These are phyloP conservation scores for Rhynchospora breviuscula DNA, from an alignment of 176 grass and related monocot species.

Conservation along the genomic window DNA sequence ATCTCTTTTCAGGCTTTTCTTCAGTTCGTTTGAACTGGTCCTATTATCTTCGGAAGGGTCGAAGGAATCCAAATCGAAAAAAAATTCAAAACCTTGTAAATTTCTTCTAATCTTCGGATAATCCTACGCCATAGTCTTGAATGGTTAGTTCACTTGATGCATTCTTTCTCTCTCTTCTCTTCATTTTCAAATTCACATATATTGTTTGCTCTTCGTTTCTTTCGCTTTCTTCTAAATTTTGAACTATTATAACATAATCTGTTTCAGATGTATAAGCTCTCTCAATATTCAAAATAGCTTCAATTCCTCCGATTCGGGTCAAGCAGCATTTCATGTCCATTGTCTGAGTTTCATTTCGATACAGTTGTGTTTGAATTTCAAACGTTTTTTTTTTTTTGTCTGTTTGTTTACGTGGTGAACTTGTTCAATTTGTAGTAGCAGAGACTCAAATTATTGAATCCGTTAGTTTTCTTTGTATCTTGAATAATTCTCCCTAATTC, in stretches of 20 bases:
- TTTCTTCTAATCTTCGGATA: neutral
- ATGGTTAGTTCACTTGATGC: neutral
- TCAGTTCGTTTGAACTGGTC: slow-evolving; percentile 23
- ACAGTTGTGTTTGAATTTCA: neutral
- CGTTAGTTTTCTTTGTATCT: neutral
- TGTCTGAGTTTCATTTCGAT: neutral
- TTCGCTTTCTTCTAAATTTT: neutral
- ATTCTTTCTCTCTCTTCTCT: slow-evolving; percentile 3
- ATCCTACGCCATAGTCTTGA: neutral
- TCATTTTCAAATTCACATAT: neutral
- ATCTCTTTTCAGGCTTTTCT: slow-evolving; percentile 6
- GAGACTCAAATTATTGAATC: neutral
- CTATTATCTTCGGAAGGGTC: neutral
- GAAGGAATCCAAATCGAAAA: slow-evolving; percentile 6
- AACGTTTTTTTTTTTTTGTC: neutral
- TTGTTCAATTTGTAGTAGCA: neutral
- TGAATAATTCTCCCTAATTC: neutral
- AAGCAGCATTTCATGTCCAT: neutral
- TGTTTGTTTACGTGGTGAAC: neutral
- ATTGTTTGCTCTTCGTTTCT: neutral
- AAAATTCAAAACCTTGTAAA: neutral
- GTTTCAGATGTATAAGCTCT: slow-evolving; percentile 1
- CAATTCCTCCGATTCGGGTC: neutral
- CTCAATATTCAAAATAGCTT: neutral
- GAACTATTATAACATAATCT: neutral